phyloP scores from a whole-genome alignment of 306 rosid genomes.

The Oemleria cerasiformis region DNA sequence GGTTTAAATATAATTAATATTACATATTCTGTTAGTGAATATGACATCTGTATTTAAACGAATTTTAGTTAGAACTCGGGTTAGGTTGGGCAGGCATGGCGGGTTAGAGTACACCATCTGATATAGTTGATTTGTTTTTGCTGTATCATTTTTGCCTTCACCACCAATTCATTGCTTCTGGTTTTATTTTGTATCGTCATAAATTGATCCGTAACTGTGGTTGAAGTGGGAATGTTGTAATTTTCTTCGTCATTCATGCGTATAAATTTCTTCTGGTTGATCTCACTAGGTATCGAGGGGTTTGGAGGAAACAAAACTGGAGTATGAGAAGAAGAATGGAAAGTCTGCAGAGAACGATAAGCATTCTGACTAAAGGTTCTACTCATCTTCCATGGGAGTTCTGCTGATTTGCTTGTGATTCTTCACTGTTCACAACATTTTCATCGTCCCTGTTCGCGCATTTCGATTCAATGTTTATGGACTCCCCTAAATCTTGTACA shows the following conservation, averaged over 20 bases:
- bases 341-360: constrained; percentile 39
- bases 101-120: no score
- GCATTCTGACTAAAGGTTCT: constrained; percentile 21
- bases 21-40: no score
- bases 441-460: background rate
- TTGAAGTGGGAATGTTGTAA: background rate
- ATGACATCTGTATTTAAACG: no score
- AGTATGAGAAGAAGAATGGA: constrained; percentile 68
- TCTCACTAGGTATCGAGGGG: constrained; percentile 65
- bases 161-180: background rate
- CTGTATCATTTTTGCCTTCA: no score
- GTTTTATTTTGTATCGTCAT: background rate
- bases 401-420: background rate
- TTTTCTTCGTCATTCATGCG: background rate
- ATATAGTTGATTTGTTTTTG: no score
- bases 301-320: constrained; percentile 61
- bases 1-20: no score
- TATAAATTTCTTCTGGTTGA: background rate
- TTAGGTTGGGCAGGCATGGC: no score
- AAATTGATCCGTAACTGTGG: background rate
- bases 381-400: background rate
- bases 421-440: background rate
- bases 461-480: background rate
- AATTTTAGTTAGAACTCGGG: no score
- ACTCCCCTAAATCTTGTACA: background rate